Percentiles rank a stretch among this genome's conserved stretches.
Conservation (phyloP, 495 filamentous ascomycete genomes). For the Annulohypoxylon bovei region DNA sequence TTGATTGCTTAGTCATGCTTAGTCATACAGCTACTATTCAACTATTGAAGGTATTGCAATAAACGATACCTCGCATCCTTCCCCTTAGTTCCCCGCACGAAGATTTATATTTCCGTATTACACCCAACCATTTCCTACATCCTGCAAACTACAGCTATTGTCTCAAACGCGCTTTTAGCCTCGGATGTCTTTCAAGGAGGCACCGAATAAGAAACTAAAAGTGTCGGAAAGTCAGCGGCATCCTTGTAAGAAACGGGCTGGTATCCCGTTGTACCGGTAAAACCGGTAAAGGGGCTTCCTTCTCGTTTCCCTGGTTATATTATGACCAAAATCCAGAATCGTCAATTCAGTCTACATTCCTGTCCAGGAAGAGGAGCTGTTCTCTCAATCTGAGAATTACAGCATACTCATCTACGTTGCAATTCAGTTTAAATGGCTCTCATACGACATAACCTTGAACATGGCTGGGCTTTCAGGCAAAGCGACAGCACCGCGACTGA, state of each 20-base stretch:
- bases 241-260: not conserved
- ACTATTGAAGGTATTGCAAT: not conserved
- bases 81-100: slow-evolving; percentile 34
- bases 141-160: not conserved
- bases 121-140: slow-evolving; percentile 1
- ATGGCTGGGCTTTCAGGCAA: slow-evolving; percentile 43
- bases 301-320: not conserved
- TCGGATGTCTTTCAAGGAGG: not conserved
- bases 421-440: slow-evolving; percentile 29
- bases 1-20: not conserved
- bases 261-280: slow-evolving; percentile 2
- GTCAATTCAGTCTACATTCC: not conserved
- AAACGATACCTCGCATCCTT: slow-evolving; percentile 6
- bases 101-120: slow-evolving; percentile 34
- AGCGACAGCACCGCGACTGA: slow-evolving; percentile 14
- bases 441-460: slow-evolving; percentile 27
- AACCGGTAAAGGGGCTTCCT: not conserved
- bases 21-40: not conserved
- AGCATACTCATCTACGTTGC: not conserved
- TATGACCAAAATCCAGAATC: not conserved
- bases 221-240: not conserved
- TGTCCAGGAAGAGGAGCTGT: not conserved
- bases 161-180: not conserved
- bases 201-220: not conserved
- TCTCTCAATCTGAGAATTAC: not conserved